A percentile compares a stretch with the other conserved stretches of the same genome.
Evolutionary conservation across 23 red algal genomes (phyloP).

Genomic region (Cyanidiococcus yangmingshanensis): DNA sequence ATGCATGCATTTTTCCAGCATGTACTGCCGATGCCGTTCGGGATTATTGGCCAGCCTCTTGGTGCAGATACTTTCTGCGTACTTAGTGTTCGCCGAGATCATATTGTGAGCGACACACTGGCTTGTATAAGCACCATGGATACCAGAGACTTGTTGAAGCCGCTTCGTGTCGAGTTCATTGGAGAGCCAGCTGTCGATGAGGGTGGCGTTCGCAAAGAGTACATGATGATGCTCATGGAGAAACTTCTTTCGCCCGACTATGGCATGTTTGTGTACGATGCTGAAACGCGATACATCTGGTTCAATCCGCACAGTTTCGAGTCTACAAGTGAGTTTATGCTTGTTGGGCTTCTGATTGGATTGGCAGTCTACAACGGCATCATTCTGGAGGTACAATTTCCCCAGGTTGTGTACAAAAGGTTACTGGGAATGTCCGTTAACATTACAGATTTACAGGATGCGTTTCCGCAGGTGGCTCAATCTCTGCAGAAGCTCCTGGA

Average conservation of each 20-base stretch:
- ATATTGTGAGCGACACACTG: slow-evolving; percentile 71
- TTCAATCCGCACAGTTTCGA: slow-evolving; percentile 54
- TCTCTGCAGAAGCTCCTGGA: slow-evolving; percentile 44
- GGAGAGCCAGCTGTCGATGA: slow-evolving; percentile 88
- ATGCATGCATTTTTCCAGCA: slow-evolving; percentile 51
- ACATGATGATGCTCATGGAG: slow-evolving; percentile 65
- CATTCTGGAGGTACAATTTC: slow-evolving; percentile 70
- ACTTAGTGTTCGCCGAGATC: slow-evolving; percentile 56
- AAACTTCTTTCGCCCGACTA: slow-evolving; percentile 68
- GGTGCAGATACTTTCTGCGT: slow-evolving; percentile 40
- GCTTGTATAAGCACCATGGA: slow-evolving; percentile 31
- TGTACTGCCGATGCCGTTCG: slow-evolving; percentile 35
- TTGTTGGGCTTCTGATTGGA: slow-evolving; percentile 73
- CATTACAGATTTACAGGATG: slow-evolving; percentile 58
- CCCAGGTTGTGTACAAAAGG: slow-evolving; percentile 63
- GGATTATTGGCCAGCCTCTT: slow-evolving; percentile 34
- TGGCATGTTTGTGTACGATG: slow-evolving; percentile 80
- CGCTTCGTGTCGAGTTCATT: slow-evolving; percentile 61
- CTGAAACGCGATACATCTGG: slow-evolving; percentile 70
- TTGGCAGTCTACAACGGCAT: slow-evolving; percentile 79
- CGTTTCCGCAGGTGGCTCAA: slow-evolving; percentile 50
- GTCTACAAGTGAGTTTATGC: slow-evolving; percentile 40
- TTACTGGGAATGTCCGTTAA: slow-evolving; percentile 34
- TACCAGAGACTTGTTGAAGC: slow-evolving; percentile 64
- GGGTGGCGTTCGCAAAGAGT: slow-evolving; percentile 84